phyloP scores from a whole-genome alignment of 805 yeast genomes.

The Teunomyces cretensis region DNA sequence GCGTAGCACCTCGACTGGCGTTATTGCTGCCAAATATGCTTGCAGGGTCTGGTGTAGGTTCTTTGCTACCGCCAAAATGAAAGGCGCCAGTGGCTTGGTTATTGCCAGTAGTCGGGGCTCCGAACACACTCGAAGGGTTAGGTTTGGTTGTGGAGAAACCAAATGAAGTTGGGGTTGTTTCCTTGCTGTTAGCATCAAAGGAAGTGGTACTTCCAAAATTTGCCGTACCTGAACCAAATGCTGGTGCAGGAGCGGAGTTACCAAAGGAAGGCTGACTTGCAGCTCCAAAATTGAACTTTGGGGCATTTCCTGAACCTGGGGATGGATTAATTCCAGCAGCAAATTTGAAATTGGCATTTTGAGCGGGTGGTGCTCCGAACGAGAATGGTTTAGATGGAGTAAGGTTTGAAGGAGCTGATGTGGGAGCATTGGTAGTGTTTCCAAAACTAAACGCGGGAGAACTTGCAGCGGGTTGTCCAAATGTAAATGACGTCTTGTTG shows the following conservation, averaged over 20 bases:
- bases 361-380: slow-evolving; percentile 1
- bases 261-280: slow-evolving; percentile 3
- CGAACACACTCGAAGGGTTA: slow-evolving; percentile 8
- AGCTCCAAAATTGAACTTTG: slow-evolving; percentile 11
- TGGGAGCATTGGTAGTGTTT: background rate
- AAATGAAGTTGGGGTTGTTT: slow-evolving; percentile 7
- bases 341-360: slow-evolving; percentile 9
- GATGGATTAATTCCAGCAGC: slow-evolving; percentile 9
- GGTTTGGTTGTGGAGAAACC: slow-evolving; percentile 4
- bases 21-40: slow-evolving; percentile 24
- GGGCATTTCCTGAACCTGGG: slow-evolving; percentile 1
- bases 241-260: slow-evolving; percentile 2
- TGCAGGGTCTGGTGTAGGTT: slow-evolving; percentile 33
- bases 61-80: slow-evolving; percentile 14
- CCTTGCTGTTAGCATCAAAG: slow-evolving; percentile 1
- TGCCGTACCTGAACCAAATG: slow-evolving; percentile 6
- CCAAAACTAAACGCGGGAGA: background rate
- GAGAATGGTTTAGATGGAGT: background rate
- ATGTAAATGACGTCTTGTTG: background rate
- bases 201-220: slow-evolving; percentile 1
- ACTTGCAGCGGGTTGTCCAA: background rate
- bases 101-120: slow-evolving; percentile 2
- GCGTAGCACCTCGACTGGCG: slow-evolving; percentile 6
- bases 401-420: background rate
- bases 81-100: background rate